phyloP scores from a whole-genome alignment of 345 rosid genomes.

The Firmiana major region DNA sequence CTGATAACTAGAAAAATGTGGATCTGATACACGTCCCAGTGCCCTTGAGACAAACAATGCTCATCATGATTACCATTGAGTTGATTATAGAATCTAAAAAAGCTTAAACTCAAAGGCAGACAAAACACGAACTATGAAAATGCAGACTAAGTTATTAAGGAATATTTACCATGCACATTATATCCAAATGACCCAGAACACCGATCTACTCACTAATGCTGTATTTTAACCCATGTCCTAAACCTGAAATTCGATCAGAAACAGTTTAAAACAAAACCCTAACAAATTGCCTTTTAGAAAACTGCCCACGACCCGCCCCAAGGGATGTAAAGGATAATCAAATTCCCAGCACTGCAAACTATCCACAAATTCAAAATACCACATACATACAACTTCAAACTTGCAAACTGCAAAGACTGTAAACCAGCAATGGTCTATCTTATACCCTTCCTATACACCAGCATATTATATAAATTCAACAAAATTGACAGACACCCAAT shows the following conservation, averaged over 20 bases:
- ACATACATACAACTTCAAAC: not conserved
- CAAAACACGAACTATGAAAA: not conserved
- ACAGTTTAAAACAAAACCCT: constrained; percentile 2
- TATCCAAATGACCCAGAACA: not conserved
- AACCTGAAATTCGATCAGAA: not conserved
- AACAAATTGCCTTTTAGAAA: not conserved
- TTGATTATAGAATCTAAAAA: not conserved
- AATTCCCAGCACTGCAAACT: not conserved
- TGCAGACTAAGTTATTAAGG: not conserved
- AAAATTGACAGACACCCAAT: constrained; percentile 21
- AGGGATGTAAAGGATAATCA: not conserved
- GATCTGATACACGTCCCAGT: not conserved
- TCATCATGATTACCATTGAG: not conserved
- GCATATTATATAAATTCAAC: constrained; percentile 5
- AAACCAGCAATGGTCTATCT: constrained; percentile 4
- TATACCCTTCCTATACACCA: not conserved
- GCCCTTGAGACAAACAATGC: not conserved
- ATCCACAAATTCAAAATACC: not conserved
- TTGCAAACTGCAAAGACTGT: constrained; percentile 15
- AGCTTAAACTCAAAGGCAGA: not conserved
- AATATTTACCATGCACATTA: not conserved
- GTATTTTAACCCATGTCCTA: not conserved
- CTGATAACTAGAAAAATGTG: not conserved
- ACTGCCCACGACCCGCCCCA: not conserved
- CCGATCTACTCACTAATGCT: not conserved